Conservation (phyloP, 352 stramenopile genomes). For the Globisporangium nagaii region DNA sequence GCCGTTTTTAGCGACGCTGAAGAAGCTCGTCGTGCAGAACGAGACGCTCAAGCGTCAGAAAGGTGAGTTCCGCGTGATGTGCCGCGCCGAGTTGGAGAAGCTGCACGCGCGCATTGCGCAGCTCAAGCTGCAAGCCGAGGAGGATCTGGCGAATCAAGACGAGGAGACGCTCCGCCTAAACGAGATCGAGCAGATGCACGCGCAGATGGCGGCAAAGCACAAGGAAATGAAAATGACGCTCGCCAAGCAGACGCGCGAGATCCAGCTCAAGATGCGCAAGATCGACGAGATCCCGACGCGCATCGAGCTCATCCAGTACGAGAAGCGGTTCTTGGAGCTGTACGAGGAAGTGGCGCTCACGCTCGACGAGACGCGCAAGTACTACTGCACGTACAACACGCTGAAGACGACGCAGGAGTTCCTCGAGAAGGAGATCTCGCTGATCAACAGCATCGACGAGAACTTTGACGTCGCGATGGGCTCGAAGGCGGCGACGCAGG, state of each 20-base stretch:
- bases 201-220: slow-evolving; percentile 58
- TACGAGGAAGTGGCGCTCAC: slow-evolving; percentile 86
- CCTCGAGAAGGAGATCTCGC: slow-evolving; percentile 80
- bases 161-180: slow-evolving; percentile 36
- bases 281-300: slow-evolving; percentile 84
- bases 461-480: slow-evolving; percentile 80
- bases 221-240: slow-evolving; percentile 59
- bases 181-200: slow-evolving; percentile 66
- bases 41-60: slow-evolving; percentile 52
- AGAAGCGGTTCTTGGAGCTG: slow-evolving; percentile 85
- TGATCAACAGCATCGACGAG: slow-evolving; percentile 82
- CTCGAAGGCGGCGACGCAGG: slow-evolving; percentile 47
- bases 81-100: slow-evolving; percentile 30
- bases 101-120: slow-evolving; percentile 36
- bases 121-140: slow-evolving; percentile 26
- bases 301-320: slow-evolving; percentile 88
- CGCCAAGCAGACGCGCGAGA: slow-evolving; percentile 44
- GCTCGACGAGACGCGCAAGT: slow-evolving; percentile 87
- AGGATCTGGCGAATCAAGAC: slow-evolving; percentile 31
- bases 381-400: slow-evolving; percentile 87
- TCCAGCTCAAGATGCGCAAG: slow-evolving; percentile 55
- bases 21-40: slow-evolving; percentile 37
- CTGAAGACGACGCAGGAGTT: slow-evolving; percentile 77
- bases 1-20: slow-evolving; percentile 21
- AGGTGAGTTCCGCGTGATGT: slow-evolving; percentile 36